These are phyloP conservation scores for Coemansia sp. DNA, from an alignment of 192 early-diverging fungal species.

Conservation along the genomic window DNA sequence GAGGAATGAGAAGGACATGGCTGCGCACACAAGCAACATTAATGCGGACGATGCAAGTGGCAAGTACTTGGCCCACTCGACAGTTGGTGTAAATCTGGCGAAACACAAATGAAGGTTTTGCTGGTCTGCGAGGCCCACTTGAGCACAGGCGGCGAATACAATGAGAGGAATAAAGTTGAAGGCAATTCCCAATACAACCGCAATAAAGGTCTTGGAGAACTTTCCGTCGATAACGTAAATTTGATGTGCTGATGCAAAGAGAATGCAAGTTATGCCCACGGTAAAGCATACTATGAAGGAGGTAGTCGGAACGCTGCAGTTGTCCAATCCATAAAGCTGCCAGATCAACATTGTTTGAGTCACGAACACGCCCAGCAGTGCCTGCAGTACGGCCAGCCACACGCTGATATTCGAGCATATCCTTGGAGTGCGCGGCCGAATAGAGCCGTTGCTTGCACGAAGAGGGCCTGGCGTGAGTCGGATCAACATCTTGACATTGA, in stretches of 20 bases:
- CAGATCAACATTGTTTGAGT: not conserved
- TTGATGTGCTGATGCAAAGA: constrained; percentile 31
- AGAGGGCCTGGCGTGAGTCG: not conserved
- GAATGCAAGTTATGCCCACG: not conserved
- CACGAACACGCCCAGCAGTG: not conserved
- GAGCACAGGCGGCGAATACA: not conserved
- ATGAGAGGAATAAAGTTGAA: not conserved
- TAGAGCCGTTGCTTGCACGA: not conserved
- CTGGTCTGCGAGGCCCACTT: not conserved
- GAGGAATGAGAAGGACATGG: not conserved
- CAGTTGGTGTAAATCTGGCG: not conserved
- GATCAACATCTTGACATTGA: not conserved
- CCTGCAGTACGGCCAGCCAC: constrained; percentile 11
- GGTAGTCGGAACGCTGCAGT: constrained; percentile 3
- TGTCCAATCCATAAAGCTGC: not conserved
- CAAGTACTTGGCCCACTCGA: not conserved
- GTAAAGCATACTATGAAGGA: not conserved
- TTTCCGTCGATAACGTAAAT: constrained; percentile 22
- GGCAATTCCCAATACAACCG: not conserved
- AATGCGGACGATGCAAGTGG: not conserved
- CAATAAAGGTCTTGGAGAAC: constrained; percentile 39
- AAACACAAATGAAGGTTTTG: not conserved
- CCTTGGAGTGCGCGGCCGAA: not conserved
- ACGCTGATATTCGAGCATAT: constrained; percentile 20
- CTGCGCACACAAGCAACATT: not conserved